Evolutionary conservation across 1,139 yeast species (phyloP).

Genomic region (Geotrichum siamense): DNA sequence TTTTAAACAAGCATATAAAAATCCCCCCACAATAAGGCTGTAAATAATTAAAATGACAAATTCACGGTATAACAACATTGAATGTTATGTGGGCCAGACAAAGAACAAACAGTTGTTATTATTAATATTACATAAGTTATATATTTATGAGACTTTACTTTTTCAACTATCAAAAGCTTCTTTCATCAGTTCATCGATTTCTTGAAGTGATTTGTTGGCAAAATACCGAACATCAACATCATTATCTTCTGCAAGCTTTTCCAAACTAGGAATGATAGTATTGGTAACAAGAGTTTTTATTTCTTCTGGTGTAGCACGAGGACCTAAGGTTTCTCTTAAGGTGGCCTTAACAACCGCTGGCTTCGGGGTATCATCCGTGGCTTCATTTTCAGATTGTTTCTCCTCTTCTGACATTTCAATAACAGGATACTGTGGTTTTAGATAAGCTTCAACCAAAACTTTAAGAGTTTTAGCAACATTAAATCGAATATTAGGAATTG

Average conservation of each 20-base stretch:
- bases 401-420: slow-evolving; percentile 14
- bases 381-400: background rate
- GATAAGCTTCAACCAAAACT: slow-evolving; percentile 49
- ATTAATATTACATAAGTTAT: no score
- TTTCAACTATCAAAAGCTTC: slow-evolving; percentile 9
- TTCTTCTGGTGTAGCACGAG: slow-evolving; percentile 17
- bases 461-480: slow-evolving; percentile 85
- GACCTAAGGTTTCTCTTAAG: slow-evolving; percentile 19
- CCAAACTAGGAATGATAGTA: slow-evolving; percentile 58
- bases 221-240: slow-evolving; percentile 90
- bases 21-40: no score
- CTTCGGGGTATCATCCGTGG: slow-evolving; percentile 2
- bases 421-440: slow-evolving; percentile 25
- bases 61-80: no score
- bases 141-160: no score
- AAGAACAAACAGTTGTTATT: no score
- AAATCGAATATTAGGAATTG: slow-evolving; percentile 91
- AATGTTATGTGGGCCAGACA: no score
- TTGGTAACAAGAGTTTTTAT: slow-evolving; percentile 43
- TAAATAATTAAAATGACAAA: no score
- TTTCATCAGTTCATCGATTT: slow-evolving; percentile 25
- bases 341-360: slow-evolving; percentile 15
- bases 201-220: slow-evolving; percentile 49
- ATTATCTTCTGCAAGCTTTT: slow-evolving; percentile 57
- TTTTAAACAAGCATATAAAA: no score